Conservation (phyloP, 2,329 filamentous ascomycete genomes). For the Volutella citrinella region DNA sequence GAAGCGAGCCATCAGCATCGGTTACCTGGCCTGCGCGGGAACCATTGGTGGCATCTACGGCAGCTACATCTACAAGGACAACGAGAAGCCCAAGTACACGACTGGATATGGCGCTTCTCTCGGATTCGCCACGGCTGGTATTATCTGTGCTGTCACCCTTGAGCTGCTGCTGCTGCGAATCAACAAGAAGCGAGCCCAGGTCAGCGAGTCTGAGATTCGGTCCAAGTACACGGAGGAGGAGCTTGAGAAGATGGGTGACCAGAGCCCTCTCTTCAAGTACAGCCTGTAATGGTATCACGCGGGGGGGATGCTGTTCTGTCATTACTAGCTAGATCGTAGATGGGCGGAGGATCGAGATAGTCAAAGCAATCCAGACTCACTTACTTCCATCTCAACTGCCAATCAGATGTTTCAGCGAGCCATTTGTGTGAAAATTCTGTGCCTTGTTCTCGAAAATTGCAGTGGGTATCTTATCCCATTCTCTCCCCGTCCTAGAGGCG, state of each 20-base stretch:
- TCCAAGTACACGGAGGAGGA: constrained; percentile 25
- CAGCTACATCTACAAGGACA: constrained; percentile 33
- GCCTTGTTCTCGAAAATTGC: no score
- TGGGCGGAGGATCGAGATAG: no score
- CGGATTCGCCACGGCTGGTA: constrained; percentile 26
- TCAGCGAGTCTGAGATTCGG: constrained; percentile 21
- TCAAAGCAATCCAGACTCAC: no score
- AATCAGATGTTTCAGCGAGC: no score
- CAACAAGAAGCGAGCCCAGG: constrained; percentile 20
- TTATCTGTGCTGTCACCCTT: constrained; percentile 27
- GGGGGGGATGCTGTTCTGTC: no score
- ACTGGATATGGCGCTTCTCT: constrained; percentile 31
- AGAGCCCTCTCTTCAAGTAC: constrained; percentile 30
- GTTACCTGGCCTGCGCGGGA: constrained; percentile 18
- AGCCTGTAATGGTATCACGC: no score
- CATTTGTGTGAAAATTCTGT: no score
- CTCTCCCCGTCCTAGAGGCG: no score
- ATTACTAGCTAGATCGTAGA: no score
- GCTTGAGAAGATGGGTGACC: constrained; percentile 29
- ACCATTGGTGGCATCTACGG: constrained; percentile 39
- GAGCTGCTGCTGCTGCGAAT: constrained; percentile 24
- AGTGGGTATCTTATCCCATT: no score
- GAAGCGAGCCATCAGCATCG: constrained; percentile 35
- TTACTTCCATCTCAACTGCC: no score
- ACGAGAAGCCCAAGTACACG: constrained; percentile 28